Evolutionary conservation across 2,329 filamentous ascomycete species (phyloP), one percentile per base, ranked within the genome.

Genomic region (Monilinia aucupariae): DNA sequence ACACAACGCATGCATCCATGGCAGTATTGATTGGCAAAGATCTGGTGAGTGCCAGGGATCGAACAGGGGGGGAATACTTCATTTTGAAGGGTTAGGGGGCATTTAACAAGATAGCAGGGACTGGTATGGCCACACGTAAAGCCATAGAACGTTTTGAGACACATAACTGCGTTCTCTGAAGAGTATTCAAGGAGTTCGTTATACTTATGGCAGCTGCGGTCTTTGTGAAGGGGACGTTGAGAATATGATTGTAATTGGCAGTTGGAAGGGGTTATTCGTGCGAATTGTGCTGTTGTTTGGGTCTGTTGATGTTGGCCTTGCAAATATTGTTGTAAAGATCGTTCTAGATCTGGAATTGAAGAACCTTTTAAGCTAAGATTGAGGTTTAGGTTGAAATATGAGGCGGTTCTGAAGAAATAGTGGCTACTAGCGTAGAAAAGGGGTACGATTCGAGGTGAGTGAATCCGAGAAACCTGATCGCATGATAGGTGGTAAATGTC

Each of bases 111-210:
- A 13, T 77, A 72, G 0, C 75, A 71, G 4, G 75, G 48, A 8
- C 76, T 77, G 54, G 75, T 76, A 71, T 82, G 80, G 20, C 79
- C 80, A 68, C 80, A 82, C 41, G 71, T 75, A 70, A 80, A 82
- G 60, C 75, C 76, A 53, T 79, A 69, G 66, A 74, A 80, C 68
- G 80, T 78, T 39, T 74, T 71, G 69, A 80, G 75, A 67, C 80
- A 82, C 80, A 82, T 82, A 3, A 15, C 22, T 12, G 51, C 32
- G 34, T 45, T 25, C 22, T 34, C n/a, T n/a, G 49, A 37, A 32
- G 25, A 41, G 47, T 56, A 52, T 34, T 13, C 20, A 39, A 10
- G 20, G 20, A 52, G 34, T 15, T 61, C n/a, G 27, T 13, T 43
- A 39, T 43, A 27, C 39, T 4, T 15, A 20, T 17, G 20, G 15